Percentiles rank a stretch among this genome's conserved stretches.
These are phyloP conservation scores for Hemileia vastatrix DNA, from an alignment of 1,284 basidiomycete genomes.

Conservation along the genomic window DNA sequence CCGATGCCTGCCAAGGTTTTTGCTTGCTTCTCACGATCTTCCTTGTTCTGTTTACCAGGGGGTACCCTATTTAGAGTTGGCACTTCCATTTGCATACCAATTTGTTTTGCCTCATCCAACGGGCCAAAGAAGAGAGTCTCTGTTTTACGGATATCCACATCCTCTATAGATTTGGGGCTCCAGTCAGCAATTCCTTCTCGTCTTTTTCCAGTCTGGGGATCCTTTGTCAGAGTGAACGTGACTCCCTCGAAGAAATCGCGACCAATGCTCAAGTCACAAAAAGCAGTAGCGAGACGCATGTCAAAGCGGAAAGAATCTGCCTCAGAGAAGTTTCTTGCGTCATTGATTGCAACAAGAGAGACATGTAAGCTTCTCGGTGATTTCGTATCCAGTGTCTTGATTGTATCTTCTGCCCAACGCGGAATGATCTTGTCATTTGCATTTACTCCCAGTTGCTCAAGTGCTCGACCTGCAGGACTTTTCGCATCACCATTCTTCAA, in stretches of 20 bases:
- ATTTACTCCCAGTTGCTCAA: slow-evolving; percentile 46
- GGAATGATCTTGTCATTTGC: too few species aligned
- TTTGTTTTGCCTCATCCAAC: too few species aligned
- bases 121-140: too few species aligned
- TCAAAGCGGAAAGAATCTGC: slow-evolving; percentile 71
- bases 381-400: slow-evolving; percentile 56
- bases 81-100: too few species aligned
- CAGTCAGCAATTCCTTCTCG: slow-evolving; percentile 32
- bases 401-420: slow-evolving; percentile 64
- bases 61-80: too few species aligned
- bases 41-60: too few species aligned
- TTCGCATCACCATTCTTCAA: too few species aligned
- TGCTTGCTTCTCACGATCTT: too few species aligned
- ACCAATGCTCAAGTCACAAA: too few species aligned
- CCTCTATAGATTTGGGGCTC: slow-evolving; percentile 23
- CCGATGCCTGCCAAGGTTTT: slow-evolving; percentile 31
- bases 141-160: too few species aligned
- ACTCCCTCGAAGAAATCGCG: slow-evolving; percentile 39
- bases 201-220: slow-evolving; percentile 38
- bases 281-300: slow-evolving; percentile 64
- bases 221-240: slow-evolving; percentile 33
- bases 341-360: slow-evolving; percentile 64
- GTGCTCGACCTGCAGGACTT: too few species aligned
- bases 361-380: slow-evolving; percentile 86
- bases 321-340: slow-evolving; percentile 56